Evolutionary conservation across 129 eudicot species (phyloP), one percentile per base, ranked within the genome.

Genomic region (Saussurea involucrata): DNA sequence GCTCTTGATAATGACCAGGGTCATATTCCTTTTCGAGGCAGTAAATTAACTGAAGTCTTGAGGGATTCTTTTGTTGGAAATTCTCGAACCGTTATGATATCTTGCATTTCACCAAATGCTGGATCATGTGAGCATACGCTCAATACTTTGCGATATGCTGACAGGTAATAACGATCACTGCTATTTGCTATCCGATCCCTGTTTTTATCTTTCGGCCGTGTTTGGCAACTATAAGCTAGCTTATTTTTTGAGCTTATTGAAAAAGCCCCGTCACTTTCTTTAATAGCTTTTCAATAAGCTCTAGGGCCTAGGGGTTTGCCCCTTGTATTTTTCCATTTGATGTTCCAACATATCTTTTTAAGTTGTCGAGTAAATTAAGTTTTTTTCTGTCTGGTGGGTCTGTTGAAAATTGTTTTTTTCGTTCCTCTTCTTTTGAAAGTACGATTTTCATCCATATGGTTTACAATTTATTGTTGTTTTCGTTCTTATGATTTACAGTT

Each of bases 81-180:
- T 76, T 91, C 97, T 36, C 87, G 96, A 42, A 95, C 98, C 18
- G 98, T 91, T 25, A 95, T 95, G 98, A 88, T 95, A 66, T 95
- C 98, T 24, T 95, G 98, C 83, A 86, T 95, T 81, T 95, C 98
- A 24, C 98, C 98, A 68, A 92, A 88, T 73, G 82, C 98, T 55
- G 98, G 98, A 74, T 95, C 98, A 12, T 91, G 96, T 80, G 98
- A 95, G 80, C 98, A 95, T 76, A 95, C 98, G n/a, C 89, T 95
- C 61, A 95, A 95, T 82, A 95, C 98, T 11, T 83, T 95, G 64
- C 88, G 98, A 82, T 95, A 95, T 69, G 98, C 98, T 22, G 98
- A 95, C 84, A 89, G 98, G 98, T 94, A 80, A 71, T 37, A 25
- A 64, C 74, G 2, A 8, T 66, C 24, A 40, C 66, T 28, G 22